Evolutionary conservation across 1,284 basidiomycete species (phyloP).

Genomic region (Irpex lacteus): DNA sequence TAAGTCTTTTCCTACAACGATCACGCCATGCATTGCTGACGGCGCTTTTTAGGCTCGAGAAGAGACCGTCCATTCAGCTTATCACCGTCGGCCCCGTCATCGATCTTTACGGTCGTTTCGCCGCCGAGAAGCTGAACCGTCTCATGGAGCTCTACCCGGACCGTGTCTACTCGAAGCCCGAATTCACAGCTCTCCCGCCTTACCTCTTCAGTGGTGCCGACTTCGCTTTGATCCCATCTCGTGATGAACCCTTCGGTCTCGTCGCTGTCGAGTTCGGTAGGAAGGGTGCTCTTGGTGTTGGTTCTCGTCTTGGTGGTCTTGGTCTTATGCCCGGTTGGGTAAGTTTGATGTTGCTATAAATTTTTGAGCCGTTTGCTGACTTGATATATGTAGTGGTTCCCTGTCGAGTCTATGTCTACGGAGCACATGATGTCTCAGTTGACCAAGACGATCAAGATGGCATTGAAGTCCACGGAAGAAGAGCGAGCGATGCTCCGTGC

Average conservation of each 20-base stretch:
- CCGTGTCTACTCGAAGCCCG: conserved; percentile 89
- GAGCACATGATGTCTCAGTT: conserved; percentile 94
- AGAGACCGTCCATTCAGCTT: conserved; percentile 81
- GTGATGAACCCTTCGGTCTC: conserved; percentile 93
- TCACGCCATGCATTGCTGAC: conserved; percentile 11
- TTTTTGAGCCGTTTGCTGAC: conserved; percentile 2
- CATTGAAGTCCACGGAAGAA: conserved; percentile 85
- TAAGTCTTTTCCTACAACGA: conserved; percentile 36
- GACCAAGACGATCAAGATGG: conserved; percentile 91
- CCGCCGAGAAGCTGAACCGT: conserved; percentile 87
- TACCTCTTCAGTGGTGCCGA: conserved; percentile 93
- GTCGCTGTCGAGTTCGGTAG: conserved; percentile 94
- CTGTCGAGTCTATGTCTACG: conserved; percentile 87
- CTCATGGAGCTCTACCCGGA: conserved; percentile 95
- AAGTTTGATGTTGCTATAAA: conserved; percentile 29
- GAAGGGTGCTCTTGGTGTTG: conserved; percentile 93
- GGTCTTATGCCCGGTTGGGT: conserved; percentile 97
- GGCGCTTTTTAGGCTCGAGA: conserved; percentile 60
- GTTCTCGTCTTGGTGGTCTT: conserved; percentile 87
- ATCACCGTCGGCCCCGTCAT: conserved; percentile 92
- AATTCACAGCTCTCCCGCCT: conserved; percentile 91
- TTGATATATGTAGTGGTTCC: conserved; percentile 73
- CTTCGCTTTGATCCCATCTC: conserved; percentile 90
- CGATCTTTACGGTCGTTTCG: conserved; percentile 90
- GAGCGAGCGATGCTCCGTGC: conserved; percentile 90